Base-by-base conservation (phyloP, 2,329 filamentous ascomycete genomes). In the Cladophialophora bantiana region DNA sequence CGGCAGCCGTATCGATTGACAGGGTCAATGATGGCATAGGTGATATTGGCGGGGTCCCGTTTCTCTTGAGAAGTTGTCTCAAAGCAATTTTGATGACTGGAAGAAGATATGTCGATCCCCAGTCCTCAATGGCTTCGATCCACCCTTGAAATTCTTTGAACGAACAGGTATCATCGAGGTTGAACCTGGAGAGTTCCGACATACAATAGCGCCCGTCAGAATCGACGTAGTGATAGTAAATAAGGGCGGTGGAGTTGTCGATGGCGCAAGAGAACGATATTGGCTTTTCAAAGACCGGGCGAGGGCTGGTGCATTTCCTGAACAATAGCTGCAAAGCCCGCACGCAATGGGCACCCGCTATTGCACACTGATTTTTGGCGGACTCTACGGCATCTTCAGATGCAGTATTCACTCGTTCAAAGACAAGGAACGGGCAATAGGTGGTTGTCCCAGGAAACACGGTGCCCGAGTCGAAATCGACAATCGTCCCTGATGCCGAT, bases 71-170 rank as follows among this genome's bases (percentile, higher is more conserved):
- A 32, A 68, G 63, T 35, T 71, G 68, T 61, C 62, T 42, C 20
- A 73, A 45, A n/a, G 64, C 65, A 36, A 63, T 67, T 50, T 69
- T 71, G 40, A 72, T 63, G 56, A 66, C 59, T 1, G 70, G 70
- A 5, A 72, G 58, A n/a, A 72, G 61, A 36, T 59, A 68, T 12
- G 57, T 62, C 5, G 58, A 63, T 31, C 64, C 71, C 70, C 70
- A 72, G n/a, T 67, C 53, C 59, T 73, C 70, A 36, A 72, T 71
- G n/a, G 71, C 70, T 50, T 72, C 67, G 18, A 73, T 68, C 67
- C 70, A 73, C 10, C 53, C 68, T 38, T 71, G 67, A 54, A 71
- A 73, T 63, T 68, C 62, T 15, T 56, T 63, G 64, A 71, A 72
- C 9, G 62, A 53, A 35, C 65, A 48, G 1, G 59, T 18, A 45